phyloP scores from a whole-genome alignment of 2,329 filamentous ascomycete genomes.

The Venturia asperata region DNA sequence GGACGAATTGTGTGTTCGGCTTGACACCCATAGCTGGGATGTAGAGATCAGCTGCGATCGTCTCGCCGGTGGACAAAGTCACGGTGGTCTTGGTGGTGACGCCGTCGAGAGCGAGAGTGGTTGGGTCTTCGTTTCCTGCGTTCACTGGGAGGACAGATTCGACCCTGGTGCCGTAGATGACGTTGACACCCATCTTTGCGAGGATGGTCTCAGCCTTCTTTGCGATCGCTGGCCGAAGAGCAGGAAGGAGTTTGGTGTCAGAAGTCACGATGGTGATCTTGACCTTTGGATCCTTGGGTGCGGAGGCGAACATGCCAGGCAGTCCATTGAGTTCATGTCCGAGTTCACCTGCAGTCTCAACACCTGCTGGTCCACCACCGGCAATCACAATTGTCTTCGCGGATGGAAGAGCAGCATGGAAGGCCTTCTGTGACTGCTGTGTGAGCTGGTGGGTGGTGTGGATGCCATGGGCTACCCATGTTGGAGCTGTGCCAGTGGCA shows the following conservation, averaged over 20 bases:
- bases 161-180: slow-evolving; percentile 36
- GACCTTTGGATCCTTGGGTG: slow-evolving; percentile 32
- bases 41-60: slow-evolving; percentile 44
- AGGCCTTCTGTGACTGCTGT: slow-evolving; percentile 27
- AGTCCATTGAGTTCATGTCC: slow-evolving; percentile 28
- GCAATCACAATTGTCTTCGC: slow-evolving; percentile 31
- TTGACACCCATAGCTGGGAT: slow-evolving; percentile 46
- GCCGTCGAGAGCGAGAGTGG: slow-evolving; percentile 36
- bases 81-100: slow-evolving; percentile 34
- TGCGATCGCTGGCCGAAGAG: slow-evolving; percentile 35
- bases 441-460: slow-evolving; percentile 29
- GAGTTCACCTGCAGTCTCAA: slow-evolving; percentile 35
- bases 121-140: slow-evolving; percentile 25
- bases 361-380: slow-evolving; percentile 34
- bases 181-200: slow-evolving; percentile 40
- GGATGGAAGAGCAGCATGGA: slow-evolving; percentile 29
- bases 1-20: slow-evolving; percentile 49
- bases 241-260: slow-evolving; percentile 34
- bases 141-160: slow-evolving; percentile 27
- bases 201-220: slow-evolving; percentile 42
- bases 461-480: slow-evolving; percentile 39
- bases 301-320: slow-evolving; percentile 33
- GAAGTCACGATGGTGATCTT: slow-evolving; percentile 42
- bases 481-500: slow-evolving; percentile 47
- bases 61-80: slow-evolving; percentile 38